Evolutionary conservation across 495 filamentous ascomycete genomes (phyloP).

Genomic region (Chaetomium fimeti): DNA sequence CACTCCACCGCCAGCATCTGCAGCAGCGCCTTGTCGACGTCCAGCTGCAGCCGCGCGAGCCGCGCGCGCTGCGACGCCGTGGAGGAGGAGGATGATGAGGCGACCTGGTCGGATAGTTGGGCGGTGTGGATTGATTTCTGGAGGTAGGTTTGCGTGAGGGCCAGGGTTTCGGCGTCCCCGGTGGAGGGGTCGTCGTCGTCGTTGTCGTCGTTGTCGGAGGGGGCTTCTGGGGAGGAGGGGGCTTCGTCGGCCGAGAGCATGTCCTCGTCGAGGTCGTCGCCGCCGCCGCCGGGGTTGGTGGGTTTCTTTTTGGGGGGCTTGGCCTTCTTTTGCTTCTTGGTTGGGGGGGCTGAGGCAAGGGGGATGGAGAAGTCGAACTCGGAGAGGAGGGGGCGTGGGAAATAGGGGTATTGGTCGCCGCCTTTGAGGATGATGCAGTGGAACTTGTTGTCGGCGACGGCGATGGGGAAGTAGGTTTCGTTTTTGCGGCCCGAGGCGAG

Average conservation of each 20-base stretch:
- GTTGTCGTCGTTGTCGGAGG: slow-evolving; percentile 12
- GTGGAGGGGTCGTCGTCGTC: slow-evolving; percentile 35
- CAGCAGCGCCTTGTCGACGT: slow-evolving; percentile 82
- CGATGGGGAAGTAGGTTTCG: slow-evolving; percentile 93
- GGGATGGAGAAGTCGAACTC: slow-evolving; percentile 94
- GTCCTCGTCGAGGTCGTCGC: slow-evolving; percentile 37
- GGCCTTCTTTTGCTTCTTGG: slow-evolving; percentile 36
- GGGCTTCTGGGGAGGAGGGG: slow-evolving; percentile 13
- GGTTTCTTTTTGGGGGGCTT: slow-evolving; percentile 38
- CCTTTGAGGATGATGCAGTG: slow-evolving; percentile 99
- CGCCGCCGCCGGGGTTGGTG: slow-evolving; percentile 26
- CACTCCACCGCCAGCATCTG: slow-evolving; percentile 90
- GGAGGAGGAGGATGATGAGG: slow-evolving; percentile 35
- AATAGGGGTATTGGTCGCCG: slow-evolving; percentile 88
- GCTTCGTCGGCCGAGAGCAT: slow-evolving; percentile 12
- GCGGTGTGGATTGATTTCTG: slow-evolving; percentile 67
- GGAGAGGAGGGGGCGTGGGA: slow-evolving; percentile 84
- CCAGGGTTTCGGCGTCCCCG: slow-evolving; percentile 38
- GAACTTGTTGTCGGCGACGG: slow-evolving; percentile 86
- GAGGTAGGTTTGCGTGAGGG: slow-evolving; percentile 75
- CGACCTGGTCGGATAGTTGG: slow-evolving; percentile 69
- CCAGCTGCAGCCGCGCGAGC: slow-evolving; percentile 67
- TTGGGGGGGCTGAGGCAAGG: slow-evolving; percentile 54
- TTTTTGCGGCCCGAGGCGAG: slow-evolving; percentile 78
- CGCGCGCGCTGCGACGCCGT: slow-evolving; percentile 61